phyloP scores from a whole-genome alignment of 495 filamentous ascomycete genomes.

The Pyrenula massariospora region DNA sequence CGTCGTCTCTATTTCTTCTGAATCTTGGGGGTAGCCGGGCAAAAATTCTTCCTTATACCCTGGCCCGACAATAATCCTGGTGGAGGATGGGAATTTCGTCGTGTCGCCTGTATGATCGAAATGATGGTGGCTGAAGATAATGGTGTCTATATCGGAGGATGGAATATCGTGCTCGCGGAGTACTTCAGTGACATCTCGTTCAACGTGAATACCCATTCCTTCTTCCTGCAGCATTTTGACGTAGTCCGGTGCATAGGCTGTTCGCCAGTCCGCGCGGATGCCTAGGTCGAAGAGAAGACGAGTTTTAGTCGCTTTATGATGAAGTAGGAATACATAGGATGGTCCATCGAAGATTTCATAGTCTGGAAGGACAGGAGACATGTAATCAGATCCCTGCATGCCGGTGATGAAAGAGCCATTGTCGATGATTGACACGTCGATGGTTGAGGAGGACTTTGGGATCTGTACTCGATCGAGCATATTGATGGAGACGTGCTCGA shows the following conservation, averaged over 20 bases:
- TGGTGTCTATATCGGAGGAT: slow-evolving; percentile 33
- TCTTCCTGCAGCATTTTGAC: slow-evolving; percentile 9
- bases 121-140: slow-evolving; percentile 47
- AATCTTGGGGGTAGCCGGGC: slow-evolving; percentile 39
- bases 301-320: slow-evolving; percentile 27
- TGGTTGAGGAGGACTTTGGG: not conserved
- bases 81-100: slow-evolving; percentile 33
- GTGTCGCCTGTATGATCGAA: slow-evolving; percentile 51
- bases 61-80: slow-evolving; percentile 43
- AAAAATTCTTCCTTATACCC: slow-evolving; percentile 34
- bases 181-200: slow-evolving; percentile 38
- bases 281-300: slow-evolving; percentile 49
- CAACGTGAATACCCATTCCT: slow-evolving; percentile 20
- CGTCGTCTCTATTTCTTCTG: slow-evolving; percentile 31
- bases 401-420: not conserved
- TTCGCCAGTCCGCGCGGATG: slow-evolving; percentile 34
- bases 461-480: not conserved
- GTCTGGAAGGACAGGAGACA: not conserved
- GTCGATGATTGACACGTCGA: not conserved
- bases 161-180: slow-evolving; percentile 32
- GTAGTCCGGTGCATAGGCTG: slow-evolving; percentile 25
- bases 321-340: slow-evolving; percentile 42
- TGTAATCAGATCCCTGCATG: not conserved
- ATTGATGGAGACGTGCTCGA: not conserved
- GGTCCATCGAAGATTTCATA: slow-evolving; percentile 12